Evolutionary conservation across 2,329 filamentous ascomycete species (phyloP), one percentile per base, ranked within the genome.

Genomic region (Paracorniculantispora psalliotae): DNA sequence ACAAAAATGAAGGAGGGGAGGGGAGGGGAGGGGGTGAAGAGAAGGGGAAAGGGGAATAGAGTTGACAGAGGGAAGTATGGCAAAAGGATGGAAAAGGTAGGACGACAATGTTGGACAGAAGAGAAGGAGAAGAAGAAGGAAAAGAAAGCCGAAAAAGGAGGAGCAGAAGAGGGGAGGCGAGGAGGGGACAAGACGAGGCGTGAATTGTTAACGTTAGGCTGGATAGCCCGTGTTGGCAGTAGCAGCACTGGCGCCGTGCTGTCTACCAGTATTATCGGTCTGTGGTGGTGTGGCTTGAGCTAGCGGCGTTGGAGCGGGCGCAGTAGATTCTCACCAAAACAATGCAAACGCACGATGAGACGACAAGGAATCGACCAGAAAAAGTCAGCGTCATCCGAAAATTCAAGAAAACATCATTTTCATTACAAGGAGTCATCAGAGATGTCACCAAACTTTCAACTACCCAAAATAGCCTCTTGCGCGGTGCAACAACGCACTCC

Each of bases 51-150:
- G 37, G 46, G 47, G 39, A 48, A 47, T 47, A 47, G 54, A 57
- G 33, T 50, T 33, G 54, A 57, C 55, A 57, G 55, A 57, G 47
- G 47, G 37, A 57, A 57, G 26, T 57, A 51, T 50, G 25, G 35
- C 55, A 50, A 57, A 57, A 25, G 19, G 55, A 57, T 33, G 26
- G 55, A 50, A 48, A 17, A 51, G 13, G 46, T 12, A 35, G n/a
- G 43, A 49, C 35, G 54, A 35, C 51, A 39, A 57, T 23, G 35
- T 33, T 26, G 48, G 54, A 30, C 33, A 33, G 37, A 39, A 23
- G n/a, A 28, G 15, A 30, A 28, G 37, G 30, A 43, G 50, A 10
- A 15, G 23, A 30, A 21, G 49, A 15, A 17, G 25, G 19, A 41
- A 41, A 41, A 10, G 25, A 33, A 47, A 17, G 33, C 30, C 12